Evolutionary conservation across 2,329 filamentous ascomycete genomes (phyloP).

Genomic region (Cordyceps pruinosa): DNA sequence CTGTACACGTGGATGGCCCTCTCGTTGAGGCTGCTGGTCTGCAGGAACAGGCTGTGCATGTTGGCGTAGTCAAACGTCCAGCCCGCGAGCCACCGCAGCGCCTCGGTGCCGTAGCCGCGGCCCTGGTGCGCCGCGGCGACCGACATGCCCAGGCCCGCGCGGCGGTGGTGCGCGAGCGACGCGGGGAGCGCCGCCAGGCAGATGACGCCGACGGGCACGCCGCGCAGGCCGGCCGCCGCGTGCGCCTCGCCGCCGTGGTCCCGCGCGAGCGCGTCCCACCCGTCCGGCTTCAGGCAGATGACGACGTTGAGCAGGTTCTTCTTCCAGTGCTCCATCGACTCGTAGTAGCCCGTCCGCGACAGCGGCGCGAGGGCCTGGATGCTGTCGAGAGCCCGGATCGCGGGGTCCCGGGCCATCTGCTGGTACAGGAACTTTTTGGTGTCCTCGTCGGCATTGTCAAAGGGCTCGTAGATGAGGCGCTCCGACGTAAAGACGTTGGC

Average conservation of each 20-base stretch:
- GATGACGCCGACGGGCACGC: conserved; percentile 1
- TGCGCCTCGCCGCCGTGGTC: not conserved
- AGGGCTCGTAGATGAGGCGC: conserved; percentile 11
- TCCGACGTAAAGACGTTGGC: not conserved
- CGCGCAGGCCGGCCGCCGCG: not conserved
- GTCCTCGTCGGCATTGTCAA: conserved; percentile 9
- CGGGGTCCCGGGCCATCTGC: conserved; percentile 6
- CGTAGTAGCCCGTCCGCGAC: not conserved
- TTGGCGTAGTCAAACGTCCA: conserved; percentile 36
- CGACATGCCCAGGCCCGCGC: conserved; percentile 25
- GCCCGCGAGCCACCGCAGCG: conserved; percentile 35
- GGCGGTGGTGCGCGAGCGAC: not conserved
- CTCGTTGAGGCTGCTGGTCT: conserved; percentile 34
- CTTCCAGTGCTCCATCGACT: not conserved
- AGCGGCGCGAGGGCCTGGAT: not conserved
- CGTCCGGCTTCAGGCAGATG: conserved; percentile 11
- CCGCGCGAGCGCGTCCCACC: not conserved
- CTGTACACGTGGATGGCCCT: conserved; percentile 30
- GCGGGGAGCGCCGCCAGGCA: not conserved
- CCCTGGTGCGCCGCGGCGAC: conserved; percentile 28
- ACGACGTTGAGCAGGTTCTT: conserved; percentile 1
- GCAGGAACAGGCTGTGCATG: conserved; percentile 32
- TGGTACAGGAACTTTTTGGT: conserved; percentile 11
- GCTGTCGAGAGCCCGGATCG: conserved; percentile 11
- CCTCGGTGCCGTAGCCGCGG: conserved; percentile 36